Evolutionary conservation across 2,329 filamentous ascomycete genomes (phyloP).

Genomic region (Trichoderma citrinoviride): DNA sequence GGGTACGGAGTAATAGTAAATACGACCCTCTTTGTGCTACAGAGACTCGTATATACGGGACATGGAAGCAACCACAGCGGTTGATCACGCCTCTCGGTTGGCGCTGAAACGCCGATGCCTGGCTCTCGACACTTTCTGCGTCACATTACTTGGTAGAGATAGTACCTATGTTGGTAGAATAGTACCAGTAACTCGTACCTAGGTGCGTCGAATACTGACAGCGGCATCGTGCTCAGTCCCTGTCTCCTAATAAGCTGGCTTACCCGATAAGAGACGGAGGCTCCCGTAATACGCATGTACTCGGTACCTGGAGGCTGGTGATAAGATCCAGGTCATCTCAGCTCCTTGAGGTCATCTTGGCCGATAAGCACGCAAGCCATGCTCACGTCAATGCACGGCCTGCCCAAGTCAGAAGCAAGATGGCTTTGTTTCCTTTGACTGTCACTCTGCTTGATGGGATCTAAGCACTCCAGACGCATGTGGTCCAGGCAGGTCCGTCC

Average conservation of each 20-base stretch:
- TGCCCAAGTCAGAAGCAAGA: neutral
- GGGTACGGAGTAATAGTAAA: neutral
- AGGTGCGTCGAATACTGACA: neutral
- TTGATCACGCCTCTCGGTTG: too few relatives aligned
- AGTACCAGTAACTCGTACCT: too few relatives aligned
- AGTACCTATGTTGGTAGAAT: neutral
- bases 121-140: slow-evolving; percentile 1
- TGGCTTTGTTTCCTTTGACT: neutral
- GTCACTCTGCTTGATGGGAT: neutral
- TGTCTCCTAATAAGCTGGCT: neutral
- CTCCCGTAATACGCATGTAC: neutral
- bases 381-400: slow-evolving; percentile 5
- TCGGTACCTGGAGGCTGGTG: neutral
- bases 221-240: neutral
- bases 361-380: slow-evolving; percentile 18
- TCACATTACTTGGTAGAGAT: too few relatives aligned
- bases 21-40: neutral
- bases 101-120: slow-evolving; percentile 15
- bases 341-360: slow-evolving; percentile 18
- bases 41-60: neutral
- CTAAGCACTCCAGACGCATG: too few relatives aligned
- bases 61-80: neutral
- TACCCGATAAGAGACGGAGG: neutral
- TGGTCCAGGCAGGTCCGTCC: too few relatives aligned
- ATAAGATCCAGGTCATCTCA: neutral